Base-by-base conservation (phyloP, 176 grass and related monocot species). In the Oryza longistaminata region DNA sequence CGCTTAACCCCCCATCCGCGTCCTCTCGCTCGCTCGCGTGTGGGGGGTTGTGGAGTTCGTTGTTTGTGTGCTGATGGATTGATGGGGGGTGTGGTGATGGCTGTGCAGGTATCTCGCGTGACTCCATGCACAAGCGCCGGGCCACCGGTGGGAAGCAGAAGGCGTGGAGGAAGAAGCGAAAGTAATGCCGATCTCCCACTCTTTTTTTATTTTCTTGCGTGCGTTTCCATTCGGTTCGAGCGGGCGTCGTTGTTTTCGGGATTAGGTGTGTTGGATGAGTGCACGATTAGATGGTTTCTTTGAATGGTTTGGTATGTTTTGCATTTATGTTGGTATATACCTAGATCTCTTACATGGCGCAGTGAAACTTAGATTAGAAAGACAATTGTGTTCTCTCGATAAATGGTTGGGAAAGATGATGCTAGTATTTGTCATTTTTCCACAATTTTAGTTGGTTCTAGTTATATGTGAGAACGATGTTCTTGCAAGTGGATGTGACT, bases 51-150 rank as follows among this genome's bases (percentile, higher is more conserved):
- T 31, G 19, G 8, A 25, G 37, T 21, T 58, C 35, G 50, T n/a
- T 61, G 25, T n/a, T 82, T 9, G n/a, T 37, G 35, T 1, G 53
- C 53, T 58, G 17, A 58, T 58, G 53, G 53, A 37, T 37, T 37
- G 35, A 0, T 2, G 5, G 53, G 53, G 53, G 53, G 2, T n/a
- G 46, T 5, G 6, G 13, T 49, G 6, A 58, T 58, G 53, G 53
- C 2, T 66, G 11, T 39, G 79, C 88, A 90, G 88, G 88, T 90
- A 90, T 90, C 84, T 90, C 88, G 24, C 88, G 88, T 78, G 88
- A 90, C 55, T 90, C 88, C 52, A 90, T 90, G 88, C 88, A 90
- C 88, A 90, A 90, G 84, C 88, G 88, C 58, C 88, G 88, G 25
- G 88, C 88, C 43, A 90, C 88, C 35, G 88, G 88, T n/a, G 88